Conservation (phyloP, 768 basidiomycete species). For the Panaeolus cyanescens region DNA sequence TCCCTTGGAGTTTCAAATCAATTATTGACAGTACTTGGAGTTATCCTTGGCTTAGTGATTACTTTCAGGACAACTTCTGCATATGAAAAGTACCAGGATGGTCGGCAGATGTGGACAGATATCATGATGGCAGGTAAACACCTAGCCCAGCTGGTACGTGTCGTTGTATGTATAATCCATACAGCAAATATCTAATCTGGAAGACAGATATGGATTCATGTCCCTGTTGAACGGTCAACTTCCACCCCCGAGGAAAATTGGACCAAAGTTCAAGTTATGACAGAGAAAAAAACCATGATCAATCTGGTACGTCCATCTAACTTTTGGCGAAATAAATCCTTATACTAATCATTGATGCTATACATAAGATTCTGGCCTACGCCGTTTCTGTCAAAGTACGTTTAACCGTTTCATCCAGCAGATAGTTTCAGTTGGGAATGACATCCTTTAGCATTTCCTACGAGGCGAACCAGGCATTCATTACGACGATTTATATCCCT, state of each 20-base stretch:
- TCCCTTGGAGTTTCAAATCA: constrained; percentile 52
- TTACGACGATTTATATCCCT: constrained; percentile 72
- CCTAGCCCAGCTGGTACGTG: constrained; percentile 42
- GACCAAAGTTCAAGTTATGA: constrained; percentile 43
- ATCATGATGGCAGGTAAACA: constrained; percentile 59
- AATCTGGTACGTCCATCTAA: constrained; percentile 48
- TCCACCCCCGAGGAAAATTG: constrained; percentile 16
- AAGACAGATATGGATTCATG: constrained; percentile 54
- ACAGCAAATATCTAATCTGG: background rate
- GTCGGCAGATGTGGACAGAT: constrained; percentile 70
- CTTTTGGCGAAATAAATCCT: background rate
- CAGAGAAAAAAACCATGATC: constrained; percentile 78
- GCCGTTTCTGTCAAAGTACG: constrained; percentile 66
- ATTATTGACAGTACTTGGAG: constrained; percentile 72
- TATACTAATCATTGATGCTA: background rate
- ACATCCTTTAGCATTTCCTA: constrained; percentile 55
- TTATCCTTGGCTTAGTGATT: constrained; percentile 70
- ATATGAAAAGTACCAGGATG: constrained; percentile 70
- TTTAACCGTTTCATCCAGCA: background rate
- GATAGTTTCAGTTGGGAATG: background rate
- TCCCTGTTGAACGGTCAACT: constrained; percentile 49
- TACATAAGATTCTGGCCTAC: constrained; percentile 62
- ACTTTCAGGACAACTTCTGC: constrained; percentile 75
- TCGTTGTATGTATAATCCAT: too few species aligned
- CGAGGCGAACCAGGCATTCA: constrained; percentile 71